Conservation (phyloP, 164 flowering plant species). For the Piper longum region DNA sequence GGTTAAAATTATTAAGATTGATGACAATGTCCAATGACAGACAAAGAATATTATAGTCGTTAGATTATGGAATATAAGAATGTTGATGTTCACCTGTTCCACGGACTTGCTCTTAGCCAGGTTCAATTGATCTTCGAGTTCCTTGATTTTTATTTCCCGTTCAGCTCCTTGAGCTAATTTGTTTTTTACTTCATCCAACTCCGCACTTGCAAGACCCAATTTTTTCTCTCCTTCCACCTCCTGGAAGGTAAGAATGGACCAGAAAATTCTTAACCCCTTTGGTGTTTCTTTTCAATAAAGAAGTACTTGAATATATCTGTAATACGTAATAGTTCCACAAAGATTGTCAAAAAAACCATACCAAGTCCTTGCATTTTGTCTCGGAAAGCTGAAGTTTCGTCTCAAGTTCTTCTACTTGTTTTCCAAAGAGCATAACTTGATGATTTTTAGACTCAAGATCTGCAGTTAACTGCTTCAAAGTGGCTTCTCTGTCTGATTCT, state of each 20-base stretch:
- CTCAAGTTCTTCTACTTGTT: slow-evolving; percentile 52
- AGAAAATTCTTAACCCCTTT: background rate
- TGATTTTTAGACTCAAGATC: slow-evolving; percentile 58
- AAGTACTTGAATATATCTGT: background rate
- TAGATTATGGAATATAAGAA: background rate
- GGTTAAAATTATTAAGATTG: background rate
- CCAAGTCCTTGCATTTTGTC: slow-evolving; percentile 37
- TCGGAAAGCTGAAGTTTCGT: slow-evolving; percentile 39
- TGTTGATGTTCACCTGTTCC: slow-evolving; percentile 13
- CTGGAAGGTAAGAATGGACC: slow-evolving; percentile 7
- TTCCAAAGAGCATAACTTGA: slow-evolving; percentile 28
- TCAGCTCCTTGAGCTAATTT: slow-evolving; percentile 14
- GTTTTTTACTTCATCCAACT: slow-evolving; percentile 15
- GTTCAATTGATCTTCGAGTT: slow-evolving; percentile 22
- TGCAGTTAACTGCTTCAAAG: slow-evolving; percentile 26
- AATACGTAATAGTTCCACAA: background rate
- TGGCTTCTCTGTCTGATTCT: slow-evolving; percentile 36
- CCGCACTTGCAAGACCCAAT: slow-evolving; percentile 9
- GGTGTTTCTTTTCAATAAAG: background rate
- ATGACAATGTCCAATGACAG: background rate
- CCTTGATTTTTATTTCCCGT: slow-evolving; percentile 18
- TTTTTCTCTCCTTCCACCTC: slow-evolving; percentile 15
- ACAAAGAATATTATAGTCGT: too few relatives aligned
- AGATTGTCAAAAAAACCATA: slow-evolving; percentile 5
- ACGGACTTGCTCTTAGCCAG: slow-evolving; percentile 10